phyloP scores from a whole-genome alignment of 2,329 filamentous ascomycete genomes.

The Fusarium coicis region DNA sequence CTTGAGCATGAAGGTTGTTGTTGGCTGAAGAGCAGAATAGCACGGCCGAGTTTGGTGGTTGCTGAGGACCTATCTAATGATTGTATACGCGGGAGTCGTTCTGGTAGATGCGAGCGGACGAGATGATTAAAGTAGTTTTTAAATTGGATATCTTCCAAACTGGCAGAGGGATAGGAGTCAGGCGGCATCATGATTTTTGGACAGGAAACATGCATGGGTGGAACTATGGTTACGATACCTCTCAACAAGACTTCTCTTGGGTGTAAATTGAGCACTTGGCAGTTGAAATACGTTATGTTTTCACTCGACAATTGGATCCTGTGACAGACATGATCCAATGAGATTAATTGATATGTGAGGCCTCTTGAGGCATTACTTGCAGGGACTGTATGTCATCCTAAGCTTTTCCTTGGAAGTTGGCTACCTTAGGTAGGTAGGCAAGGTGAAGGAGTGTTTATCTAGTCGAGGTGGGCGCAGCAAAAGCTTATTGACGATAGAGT shows the following conservation, averaged over 20 bases:
- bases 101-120: constrained; percentile 8
- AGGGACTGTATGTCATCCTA: constrained; percentile 18
- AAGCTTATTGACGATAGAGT: constrained; percentile 45
- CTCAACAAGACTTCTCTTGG: constrained; percentile 14
- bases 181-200: constrained; percentile 34
- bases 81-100: constrained; percentile 13
- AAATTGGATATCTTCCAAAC: constrained; percentile 18
- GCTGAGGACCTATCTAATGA: constrained; percentile 7
- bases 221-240: constrained; percentile 38
- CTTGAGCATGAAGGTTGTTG: constrained; percentile 89
- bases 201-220: constrained; percentile 29
- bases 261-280: not conserved
- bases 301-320: not conserved
- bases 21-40: constrained; percentile 56
- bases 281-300: not conserved
- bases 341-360: not conserved
- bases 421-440: not conserved
- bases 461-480: constrained; percentile 38
- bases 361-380: not conserved
- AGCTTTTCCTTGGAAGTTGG: constrained; percentile 22
- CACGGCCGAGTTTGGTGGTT: not conserved
- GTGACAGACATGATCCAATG: not conserved
- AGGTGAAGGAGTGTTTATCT: constrained; percentile 7
- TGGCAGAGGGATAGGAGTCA: constrained; percentile 27
- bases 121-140: constrained; percentile 7